These are phyloP conservation scores for Eutrema japonicum DNA, from an alignment of 345 rosid genomes.

Conservation along the genomic window DNA sequence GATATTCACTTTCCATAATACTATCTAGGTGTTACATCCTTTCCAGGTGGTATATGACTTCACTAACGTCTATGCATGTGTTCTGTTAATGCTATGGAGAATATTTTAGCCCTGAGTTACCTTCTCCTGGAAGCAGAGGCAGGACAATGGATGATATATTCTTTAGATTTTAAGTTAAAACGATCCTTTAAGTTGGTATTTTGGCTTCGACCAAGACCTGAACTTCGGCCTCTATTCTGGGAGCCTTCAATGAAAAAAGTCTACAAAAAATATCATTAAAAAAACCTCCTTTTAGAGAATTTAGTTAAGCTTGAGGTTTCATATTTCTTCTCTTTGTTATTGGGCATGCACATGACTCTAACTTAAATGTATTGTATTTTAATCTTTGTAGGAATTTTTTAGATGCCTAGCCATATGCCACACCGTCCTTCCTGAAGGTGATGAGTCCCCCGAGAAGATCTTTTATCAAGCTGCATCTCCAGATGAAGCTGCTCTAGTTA, in stretches of 20 bases:
- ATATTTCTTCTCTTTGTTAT: conserved; percentile 7
- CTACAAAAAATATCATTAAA: background rate
- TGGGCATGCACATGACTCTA: conserved; percentile 7
- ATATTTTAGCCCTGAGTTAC: background rate
- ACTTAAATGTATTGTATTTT: conserved; percentile 23
- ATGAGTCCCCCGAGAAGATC: conserved; percentile 91
- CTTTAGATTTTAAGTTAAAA: background rate
- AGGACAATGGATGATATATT: background rate
- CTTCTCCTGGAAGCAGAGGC: conserved; percentile 16
- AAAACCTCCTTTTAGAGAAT: background rate
- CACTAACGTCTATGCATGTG: conserved; percentile 11
- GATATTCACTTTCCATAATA: conserved; percentile 3
- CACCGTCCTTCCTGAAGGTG: conserved; percentile 99
- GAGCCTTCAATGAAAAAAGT: conserved; percentile 13
- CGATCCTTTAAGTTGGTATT: background rate
- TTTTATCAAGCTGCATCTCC: conserved; percentile 99
- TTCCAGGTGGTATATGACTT: background rate
- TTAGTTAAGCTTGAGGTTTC: background rate
- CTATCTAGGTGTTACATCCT: conserved; percentile 12
- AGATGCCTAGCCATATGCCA: conserved; percentile 99
- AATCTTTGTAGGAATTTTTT: conserved; percentile 76
- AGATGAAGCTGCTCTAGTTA: conserved; percentile 98
- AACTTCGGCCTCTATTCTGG: conserved; percentile 17
- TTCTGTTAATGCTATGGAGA: background rate
- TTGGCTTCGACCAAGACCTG: background rate